Conservation (phyloP, 257 asterid species). For the Verbascum thapsus region DNA sequence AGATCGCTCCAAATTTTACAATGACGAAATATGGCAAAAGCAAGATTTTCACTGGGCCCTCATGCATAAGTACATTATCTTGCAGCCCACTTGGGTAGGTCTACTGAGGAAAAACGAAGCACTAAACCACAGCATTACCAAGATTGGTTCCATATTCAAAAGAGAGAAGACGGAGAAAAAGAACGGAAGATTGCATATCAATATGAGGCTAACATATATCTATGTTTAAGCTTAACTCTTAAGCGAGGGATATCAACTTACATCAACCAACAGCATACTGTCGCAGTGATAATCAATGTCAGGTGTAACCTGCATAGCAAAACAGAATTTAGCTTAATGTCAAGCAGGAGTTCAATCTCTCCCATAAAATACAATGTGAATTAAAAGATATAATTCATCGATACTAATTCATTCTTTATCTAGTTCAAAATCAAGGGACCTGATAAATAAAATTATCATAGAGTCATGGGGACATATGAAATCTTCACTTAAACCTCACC, state of each 20-base stretch:
- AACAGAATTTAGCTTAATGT: constrained; percentile 26
- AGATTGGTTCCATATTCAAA: background rate
- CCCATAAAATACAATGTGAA: background rate
- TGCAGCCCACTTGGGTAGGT: constrained; percentile 2
- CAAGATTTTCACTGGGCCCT: no score
- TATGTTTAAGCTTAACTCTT: constrained; percentile 4
- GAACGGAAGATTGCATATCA: constrained; percentile 18
- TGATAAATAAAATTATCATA: constrained; percentile 8
- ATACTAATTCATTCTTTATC: background rate
- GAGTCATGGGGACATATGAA: background rate
- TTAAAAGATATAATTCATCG: background rate
- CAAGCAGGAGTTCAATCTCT: constrained; percentile 1
- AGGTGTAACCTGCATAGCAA: constrained; percentile 75
- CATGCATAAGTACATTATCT: constrained; percentile 11
- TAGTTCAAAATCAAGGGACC: background rate
- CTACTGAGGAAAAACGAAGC: background rate
- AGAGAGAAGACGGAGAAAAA: no score
- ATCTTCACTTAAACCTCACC: constrained; percentile 2
- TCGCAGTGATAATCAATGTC: constrained; percentile 92
- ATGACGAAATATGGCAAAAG: no score
- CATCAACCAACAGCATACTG: constrained; percentile 99
- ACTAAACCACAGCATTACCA: constrained; percentile 10
- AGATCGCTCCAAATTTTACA: no score
- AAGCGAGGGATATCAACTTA: constrained; percentile 55
- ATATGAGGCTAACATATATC: background rate